Evolutionary conservation across 2,329 filamentous ascomycete genomes (phyloP).

Genomic region (Colletotrichum sp.): DNA sequence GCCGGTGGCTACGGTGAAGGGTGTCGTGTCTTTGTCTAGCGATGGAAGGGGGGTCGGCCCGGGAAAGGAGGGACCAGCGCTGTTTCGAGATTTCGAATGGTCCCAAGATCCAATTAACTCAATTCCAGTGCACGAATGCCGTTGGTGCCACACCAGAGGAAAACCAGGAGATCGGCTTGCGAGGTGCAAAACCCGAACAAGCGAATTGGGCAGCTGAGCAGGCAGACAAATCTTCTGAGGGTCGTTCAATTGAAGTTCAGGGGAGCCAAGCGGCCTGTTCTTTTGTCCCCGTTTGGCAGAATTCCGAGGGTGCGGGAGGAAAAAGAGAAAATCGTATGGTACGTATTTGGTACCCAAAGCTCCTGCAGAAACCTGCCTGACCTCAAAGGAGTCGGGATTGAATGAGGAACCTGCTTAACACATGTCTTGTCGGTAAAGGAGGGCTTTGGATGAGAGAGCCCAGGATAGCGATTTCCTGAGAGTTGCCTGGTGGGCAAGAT

Average conservation of each 20-base stretch:
- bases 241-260: not conserved
- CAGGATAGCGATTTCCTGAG: constrained; percentile 36
- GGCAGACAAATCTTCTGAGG: not conserved
- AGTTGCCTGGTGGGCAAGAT: not conserved
- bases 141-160: not conserved
- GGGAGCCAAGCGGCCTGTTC: not conserved
- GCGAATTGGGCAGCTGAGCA: not conserved
- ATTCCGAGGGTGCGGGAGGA: not conserved
- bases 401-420: constrained; percentile 21
- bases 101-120: not conserved
- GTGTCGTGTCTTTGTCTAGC: constrained; percentile 19
- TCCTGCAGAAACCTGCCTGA: constrained; percentile 85
- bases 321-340: constrained; percentile 2
- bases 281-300: not conserved
- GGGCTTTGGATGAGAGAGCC: constrained; percentile 19
- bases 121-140: not conserved
- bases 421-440: constrained; percentile 11
- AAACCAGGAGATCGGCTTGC: not conserved
- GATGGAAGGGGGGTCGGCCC: constrained; percentile 17
- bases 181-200: not conserved
- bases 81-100: constrained; percentile 20
- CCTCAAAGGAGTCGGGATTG: constrained; percentile 70
- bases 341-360: constrained; percentile 29
- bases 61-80: constrained; percentile 17
- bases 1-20: constrained; percentile 11